A percentile compares a stretch with the other conserved stretches of the same genome.
phyloP scores from a whole-genome alignment of 352 stramenopile species.

The Globisporangium megalacanthum region DNA sequence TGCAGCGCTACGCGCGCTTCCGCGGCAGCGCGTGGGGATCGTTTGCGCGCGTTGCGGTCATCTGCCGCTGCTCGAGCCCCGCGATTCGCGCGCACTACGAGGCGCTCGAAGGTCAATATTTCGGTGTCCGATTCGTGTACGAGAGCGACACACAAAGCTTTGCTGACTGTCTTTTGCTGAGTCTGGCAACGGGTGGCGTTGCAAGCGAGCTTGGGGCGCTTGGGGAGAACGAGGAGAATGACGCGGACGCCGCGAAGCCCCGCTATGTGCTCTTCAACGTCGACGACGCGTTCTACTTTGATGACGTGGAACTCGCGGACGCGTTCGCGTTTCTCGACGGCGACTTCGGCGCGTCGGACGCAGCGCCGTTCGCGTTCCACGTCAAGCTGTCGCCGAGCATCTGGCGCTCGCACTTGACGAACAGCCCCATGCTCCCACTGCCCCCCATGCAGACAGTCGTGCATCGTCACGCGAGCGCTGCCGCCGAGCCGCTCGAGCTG shows the following conservation, averaged over 20 bases:
- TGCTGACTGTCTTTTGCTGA: constrained; percentile 23
- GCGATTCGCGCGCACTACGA: constrained; percentile 28
- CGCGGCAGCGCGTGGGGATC: constrained; percentile 15
- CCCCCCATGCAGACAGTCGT: constrained; percentile 19
- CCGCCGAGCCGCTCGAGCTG: constrained; percentile 1
- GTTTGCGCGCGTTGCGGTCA: constrained; percentile 25
- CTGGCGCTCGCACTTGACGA: constrained; percentile 61
- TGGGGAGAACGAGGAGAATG: background rate
- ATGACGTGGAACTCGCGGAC: constrained; percentile 35
- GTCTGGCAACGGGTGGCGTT: constrained; percentile 9
- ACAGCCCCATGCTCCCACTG: constrained; percentile 44
- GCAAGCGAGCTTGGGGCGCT: too few relatives aligned
- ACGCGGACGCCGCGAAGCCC: background rate
- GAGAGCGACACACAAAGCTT: constrained; percentile 25
- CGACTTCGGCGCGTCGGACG: background rate
- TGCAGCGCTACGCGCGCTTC: constrained; percentile 26
- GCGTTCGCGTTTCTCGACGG: constrained; percentile 16
- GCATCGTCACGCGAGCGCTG: background rate
- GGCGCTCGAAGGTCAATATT: constrained; percentile 21
- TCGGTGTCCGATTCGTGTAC: constrained; percentile 30
- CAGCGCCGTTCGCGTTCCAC: constrained; percentile 60
- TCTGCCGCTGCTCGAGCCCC: constrained; percentile 32
- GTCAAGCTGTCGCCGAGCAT: constrained; percentile 74
- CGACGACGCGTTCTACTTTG: constrained; percentile 59
- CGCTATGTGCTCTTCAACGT: constrained; percentile 44